Base-by-base conservation (phyloP, 169 alveolate genomes). In the Cryptosporidium viatorum region DNA sequence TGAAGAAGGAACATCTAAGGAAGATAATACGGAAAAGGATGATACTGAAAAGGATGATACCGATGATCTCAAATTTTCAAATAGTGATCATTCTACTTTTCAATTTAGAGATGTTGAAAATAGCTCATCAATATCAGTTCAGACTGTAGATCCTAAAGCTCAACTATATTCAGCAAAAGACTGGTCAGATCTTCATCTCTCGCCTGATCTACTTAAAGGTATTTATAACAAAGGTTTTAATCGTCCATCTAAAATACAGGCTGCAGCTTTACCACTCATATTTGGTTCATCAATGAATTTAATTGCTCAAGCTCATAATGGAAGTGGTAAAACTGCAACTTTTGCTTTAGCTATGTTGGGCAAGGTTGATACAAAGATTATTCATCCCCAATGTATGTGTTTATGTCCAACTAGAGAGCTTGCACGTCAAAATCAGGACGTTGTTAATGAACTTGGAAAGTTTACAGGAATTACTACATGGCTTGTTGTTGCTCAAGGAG, bases 311-410 rank as follows among this genome's bases (percentile, higher is more conserved):
- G 97, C 99, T 5, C 98, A 97, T 84, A 98, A 97, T 85, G 99
- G 99, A 35, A 93, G 98, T 62, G 99, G 99, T 37, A 98, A 98
- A 93, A 98, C 99, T 0, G 99, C 98, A 2, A 98, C 99, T 6
- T 98, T 97, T 92, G 97, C 98, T 16, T 84, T 98, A 80, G 98
- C 99, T 8, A 93, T 96, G 92, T 92, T 98, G 33, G 93, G 97
- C 45, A 91, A 93, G 65, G 96, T 97, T 18, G 98, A 97, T 84
- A 73, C 96, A 50, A 59, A 58, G 51, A 84, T 94, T 62, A 52
- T 55, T 65, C 65, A 91, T 74, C 85, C 93, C 31, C 94, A 94
- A 86, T 98, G 98, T 33, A 85, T 97, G 73, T 94, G 97, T 65
- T 93, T 97, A 50, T 97, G 98, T 52, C 99, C 99, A 12, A 97